A percentile compares a stretch with the other conserved stretches of the same genome.
Conservation (phyloP, 148 eudicot species). For the Rhododendron ferrugineum region DNA sequence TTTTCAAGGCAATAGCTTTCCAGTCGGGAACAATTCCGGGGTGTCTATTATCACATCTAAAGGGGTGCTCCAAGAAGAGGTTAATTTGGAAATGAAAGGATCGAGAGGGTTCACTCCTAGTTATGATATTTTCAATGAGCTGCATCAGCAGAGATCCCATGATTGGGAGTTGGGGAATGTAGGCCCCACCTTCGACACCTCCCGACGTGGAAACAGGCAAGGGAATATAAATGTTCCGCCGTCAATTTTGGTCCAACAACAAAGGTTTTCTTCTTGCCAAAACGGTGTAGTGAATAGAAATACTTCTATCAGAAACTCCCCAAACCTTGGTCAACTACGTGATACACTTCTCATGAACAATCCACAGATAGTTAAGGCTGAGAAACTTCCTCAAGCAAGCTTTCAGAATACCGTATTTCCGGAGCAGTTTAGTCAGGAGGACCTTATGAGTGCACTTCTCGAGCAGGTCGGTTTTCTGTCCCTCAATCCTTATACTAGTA, state of each 20-base stretch:
- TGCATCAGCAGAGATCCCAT: slow-evolving; percentile 47
- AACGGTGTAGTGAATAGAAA: slow-evolving; percentile 26
- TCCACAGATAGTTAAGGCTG: slow-evolving; percentile 50
- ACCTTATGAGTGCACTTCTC: slow-evolving; percentile 69
- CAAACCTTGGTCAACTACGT: slow-evolving; percentile 29
- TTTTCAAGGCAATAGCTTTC: slow-evolving; percentile 38
- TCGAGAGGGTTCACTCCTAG: slow-evolving; percentile 45
- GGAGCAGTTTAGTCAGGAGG: slow-evolving; percentile 64
- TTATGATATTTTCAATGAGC: slow-evolving; percentile 56
- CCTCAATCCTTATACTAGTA: not conserved
- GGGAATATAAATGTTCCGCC: slow-evolving; percentile 44
- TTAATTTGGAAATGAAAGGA: slow-evolving; percentile 40
- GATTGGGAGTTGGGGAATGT: slow-evolving; percentile 57
- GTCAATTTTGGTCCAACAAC: slow-evolving; percentile 48
- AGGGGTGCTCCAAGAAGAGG: slow-evolving; percentile 45
- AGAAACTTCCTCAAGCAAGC: slow-evolving; percentile 48
- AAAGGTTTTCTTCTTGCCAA: slow-evolving; percentile 34
- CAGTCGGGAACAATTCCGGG: slow-evolving; percentile 45
- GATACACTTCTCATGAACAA: slow-evolving; percentile 31
- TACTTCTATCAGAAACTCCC: slow-evolving; percentile 25
- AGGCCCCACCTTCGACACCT: slow-evolving; percentile 33
- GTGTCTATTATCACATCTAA: slow-evolving; percentile 29
- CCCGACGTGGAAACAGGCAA: slow-evolving; percentile 23
- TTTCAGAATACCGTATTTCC: slow-evolving; percentile 34
- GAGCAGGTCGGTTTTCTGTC: slow-evolving; percentile 50